Evolutionary conservation across 2,329 filamentous ascomycete species (phyloP).

Genomic region (Fusarium beomiforme): DNA sequence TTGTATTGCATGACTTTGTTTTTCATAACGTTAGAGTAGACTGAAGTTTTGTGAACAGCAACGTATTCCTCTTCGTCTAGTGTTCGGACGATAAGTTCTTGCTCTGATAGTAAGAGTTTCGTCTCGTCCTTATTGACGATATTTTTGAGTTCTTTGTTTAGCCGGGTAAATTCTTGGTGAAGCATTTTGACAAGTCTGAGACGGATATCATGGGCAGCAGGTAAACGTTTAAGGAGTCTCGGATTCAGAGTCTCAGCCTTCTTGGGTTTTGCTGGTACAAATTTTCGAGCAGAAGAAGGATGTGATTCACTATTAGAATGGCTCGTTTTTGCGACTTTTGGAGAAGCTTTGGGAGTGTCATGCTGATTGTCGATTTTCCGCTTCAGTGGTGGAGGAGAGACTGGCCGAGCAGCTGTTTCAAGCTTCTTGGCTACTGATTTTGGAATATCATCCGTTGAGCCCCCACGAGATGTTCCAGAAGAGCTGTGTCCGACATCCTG

Average conservation of each 20-base stretch:
- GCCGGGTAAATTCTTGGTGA: constrained; percentile 71
- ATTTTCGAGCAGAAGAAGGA: constrained; percentile 25
- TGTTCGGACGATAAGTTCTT: constrained; percentile 74
- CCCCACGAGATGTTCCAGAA: constrained; percentile 6
- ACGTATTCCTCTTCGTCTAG: constrained; percentile 82
- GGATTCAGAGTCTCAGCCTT: constrained; percentile 71
- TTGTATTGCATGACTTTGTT: constrained; percentile 80
- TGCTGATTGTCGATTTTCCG: constrained; percentile 31
- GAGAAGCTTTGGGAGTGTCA: constrained; percentile 1
- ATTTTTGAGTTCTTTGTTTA: constrained; percentile 71
- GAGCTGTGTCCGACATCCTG: constrained; percentile 8
- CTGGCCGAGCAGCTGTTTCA: constrained; percentile 42
- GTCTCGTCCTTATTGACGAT: constrained; percentile 59
- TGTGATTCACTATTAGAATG: constrained; percentile 29
- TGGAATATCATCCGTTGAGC: background rate
- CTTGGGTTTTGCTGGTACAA: constrained; percentile 30
- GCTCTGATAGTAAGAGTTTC: constrained; percentile 66
- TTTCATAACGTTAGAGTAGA: constrained; percentile 88
- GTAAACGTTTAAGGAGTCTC: constrained; percentile 67
- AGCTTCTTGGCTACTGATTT: constrained; percentile 18
- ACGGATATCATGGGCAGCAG: constrained; percentile 66
- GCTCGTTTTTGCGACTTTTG: constrained; percentile 8
- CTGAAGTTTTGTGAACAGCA: constrained; percentile 71
- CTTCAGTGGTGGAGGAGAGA: constrained; percentile 50
- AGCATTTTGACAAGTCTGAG: constrained; percentile 69